phyloP scores from a whole-genome alignment of 2,329 filamentous ascomycete species.

The Leptoxyphium fumago region DNA sequence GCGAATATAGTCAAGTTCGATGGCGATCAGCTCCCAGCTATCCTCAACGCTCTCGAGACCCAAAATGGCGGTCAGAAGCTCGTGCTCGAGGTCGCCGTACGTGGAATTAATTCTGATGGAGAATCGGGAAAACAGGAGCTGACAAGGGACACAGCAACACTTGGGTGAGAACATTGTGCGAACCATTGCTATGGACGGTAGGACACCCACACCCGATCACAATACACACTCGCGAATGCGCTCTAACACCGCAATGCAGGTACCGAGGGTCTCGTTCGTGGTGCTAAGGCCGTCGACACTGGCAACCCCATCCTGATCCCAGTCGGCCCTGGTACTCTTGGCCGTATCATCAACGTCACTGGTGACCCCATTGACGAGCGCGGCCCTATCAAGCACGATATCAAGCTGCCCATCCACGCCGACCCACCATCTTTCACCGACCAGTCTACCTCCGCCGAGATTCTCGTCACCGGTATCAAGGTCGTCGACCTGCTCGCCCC shows the following conservation, averaged over 20 bases:
- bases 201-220: slow-evolving; percentile 33
- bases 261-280: slow-evolving; percentile 99
- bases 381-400: slow-evolving; percentile 88
- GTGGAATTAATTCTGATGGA: slow-evolving; percentile 20
- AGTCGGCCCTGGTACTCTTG: slow-evolving; percentile 83
- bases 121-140: slow-evolving; percentile 9
- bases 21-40: slow-evolving; percentile 78
- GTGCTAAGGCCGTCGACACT: slow-evolving; percentile 70
- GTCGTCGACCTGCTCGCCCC: slow-evolving; percentile 97
- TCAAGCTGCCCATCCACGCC: slow-evolving; percentile 81
- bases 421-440: slow-evolving; percentile 86
- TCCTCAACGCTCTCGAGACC: slow-evolving; percentile 93
- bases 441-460: slow-evolving; percentile 90
- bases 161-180: slow-evolving; percentile 97
- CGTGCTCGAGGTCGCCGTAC: slow-evolving; percentile 89
- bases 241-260: slow-evolving; percentile 34
- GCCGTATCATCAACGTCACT: slow-evolving; percentile 99
- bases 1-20: slow-evolving; percentile 78
- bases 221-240: not conserved
- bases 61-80: slow-evolving; percentile 88
- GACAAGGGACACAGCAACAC: slow-evolving; percentile 61
- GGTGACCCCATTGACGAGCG: slow-evolving; percentile 99
- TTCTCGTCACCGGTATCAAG: slow-evolving; percentile 99
- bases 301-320: slow-evolving; percentile 92
- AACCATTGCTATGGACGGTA: slow-evolving; percentile 99